Evolutionary conservation across 2,329 filamentous ascomycete genomes (phyloP).

Genomic region (Colletotrichum lini): DNA sequence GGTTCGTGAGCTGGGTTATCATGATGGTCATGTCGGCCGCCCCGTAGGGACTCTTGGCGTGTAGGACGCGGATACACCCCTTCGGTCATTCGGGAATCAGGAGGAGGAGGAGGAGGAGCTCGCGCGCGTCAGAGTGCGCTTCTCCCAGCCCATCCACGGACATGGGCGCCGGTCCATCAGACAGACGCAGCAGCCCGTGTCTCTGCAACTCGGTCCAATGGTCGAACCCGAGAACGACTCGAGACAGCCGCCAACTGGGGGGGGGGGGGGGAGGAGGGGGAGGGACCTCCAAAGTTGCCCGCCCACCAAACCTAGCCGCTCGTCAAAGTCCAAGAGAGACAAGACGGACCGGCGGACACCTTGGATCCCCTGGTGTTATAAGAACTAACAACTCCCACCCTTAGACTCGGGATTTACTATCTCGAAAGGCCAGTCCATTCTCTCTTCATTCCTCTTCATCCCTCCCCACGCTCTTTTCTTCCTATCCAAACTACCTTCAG

Average conservation of each 20-base stretch:
- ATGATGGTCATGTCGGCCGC: constrained; percentile 7
- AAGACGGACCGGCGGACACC: neutral
- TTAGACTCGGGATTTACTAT: constrained; percentile 3
- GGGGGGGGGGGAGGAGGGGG: constrained; percentile 29
- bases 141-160: constrained; percentile 4
- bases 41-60: constrained; percentile 22
- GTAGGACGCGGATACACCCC: neutral
- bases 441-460: constrained; percentile 36
- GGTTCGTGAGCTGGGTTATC: constrained; percentile 3
- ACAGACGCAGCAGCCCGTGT: constrained; percentile 11
- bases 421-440: constrained; percentile 33
- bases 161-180: constrained; percentile 13
- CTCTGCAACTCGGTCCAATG: neutral
- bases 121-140: constrained; percentile 14
- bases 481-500: constrained; percentile 23
- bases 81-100: neutral
- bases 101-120: too few relatives aligned
- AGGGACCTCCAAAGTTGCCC: neutral
- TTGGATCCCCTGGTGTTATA: constrained; percentile 19
- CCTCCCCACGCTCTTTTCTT: constrained; percentile 31
- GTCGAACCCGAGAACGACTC: constrained; percentile 9
- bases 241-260: constrained; percentile 2
- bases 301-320: constrained; percentile 5
- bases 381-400: constrained; percentile 26
- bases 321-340: neutral